Evolutionary conservation across 192 early-diverging fungal species (phyloP).

Genomic region (Podila epicladia): DNA sequence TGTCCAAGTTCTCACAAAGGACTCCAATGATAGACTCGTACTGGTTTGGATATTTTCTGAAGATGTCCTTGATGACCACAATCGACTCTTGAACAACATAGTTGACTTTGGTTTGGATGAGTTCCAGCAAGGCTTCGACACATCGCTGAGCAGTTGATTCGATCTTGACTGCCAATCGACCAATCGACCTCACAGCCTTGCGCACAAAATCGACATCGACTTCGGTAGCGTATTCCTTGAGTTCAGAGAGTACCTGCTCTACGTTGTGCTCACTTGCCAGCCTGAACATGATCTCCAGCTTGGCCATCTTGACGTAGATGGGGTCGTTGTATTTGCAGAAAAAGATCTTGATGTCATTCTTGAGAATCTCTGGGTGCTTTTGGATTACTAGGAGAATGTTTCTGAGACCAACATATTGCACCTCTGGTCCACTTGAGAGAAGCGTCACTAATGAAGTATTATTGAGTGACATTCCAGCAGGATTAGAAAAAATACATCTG

Average conservation of each 20-base stretch:
- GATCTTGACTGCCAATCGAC: conserved; percentile 97
- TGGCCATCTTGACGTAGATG: conserved; percentile 97
- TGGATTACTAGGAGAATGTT: conserved; percentile 97
- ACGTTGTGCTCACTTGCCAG: conserved; percentile 87
- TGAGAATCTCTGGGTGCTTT: conserved; percentile 86
- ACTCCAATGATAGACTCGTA: conserved; percentile 95
- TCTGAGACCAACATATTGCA: conserved; percentile 96
- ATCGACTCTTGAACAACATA: conserved; percentile 99
- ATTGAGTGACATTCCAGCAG: background rate
- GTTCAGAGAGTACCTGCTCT: conserved; percentile 88
- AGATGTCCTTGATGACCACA: conserved; percentile 98
- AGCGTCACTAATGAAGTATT: too few species aligned
- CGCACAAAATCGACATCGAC: conserved; percentile 99
- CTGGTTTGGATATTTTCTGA: conserved; percentile 97
- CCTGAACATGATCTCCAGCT: conserved; percentile 95
- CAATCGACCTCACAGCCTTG: conserved; percentile 95
- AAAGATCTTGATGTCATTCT: conserved; percentile 96
- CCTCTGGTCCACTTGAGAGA: conserved; percentile 88
- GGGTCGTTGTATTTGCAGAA: conserved; percentile 99
- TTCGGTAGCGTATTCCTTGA: conserved; percentile 95
- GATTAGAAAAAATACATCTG: too few species aligned
- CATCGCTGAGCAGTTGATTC: conserved; percentile 87
- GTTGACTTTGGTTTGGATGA: conserved; percentile 97
- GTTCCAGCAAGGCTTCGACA: conserved; percentile 85
- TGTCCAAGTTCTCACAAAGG: conserved; percentile 96